Conservation (phyloP, 331 rosid species). For the Arachis monticola region DNA sequence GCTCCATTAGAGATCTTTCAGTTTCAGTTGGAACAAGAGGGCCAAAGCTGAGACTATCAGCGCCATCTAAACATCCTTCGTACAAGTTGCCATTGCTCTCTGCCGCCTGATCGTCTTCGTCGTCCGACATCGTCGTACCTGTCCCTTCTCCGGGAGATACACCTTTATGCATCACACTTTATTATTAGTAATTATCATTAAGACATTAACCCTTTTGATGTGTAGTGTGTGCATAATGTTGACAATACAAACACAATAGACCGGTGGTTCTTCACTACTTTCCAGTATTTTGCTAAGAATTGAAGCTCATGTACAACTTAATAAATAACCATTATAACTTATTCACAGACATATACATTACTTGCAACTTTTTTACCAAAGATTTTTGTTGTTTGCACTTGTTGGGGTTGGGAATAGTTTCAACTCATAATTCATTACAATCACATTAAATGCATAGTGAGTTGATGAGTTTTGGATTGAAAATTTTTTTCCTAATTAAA, state of each 20-base stretch:
- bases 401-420: too few relatives aligned
- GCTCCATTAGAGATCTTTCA: constrained; percentile 98
- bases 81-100: constrained; percentile 73
- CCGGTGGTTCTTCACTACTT: not conserved
- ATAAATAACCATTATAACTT: not conserved
- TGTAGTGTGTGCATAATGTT: not conserved
- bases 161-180: constrained; percentile 51
- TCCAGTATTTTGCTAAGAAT: not conserved
- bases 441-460: too few relatives aligned
- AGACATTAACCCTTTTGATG: not conserved
- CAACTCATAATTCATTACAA: too few relatives aligned
- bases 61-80: constrained; percentile 77
- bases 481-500: too few relatives aligned
- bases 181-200: too few relatives aligned
- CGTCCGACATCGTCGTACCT: constrained; percentile 95
- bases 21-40: constrained; percentile 95
- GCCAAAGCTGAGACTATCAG: constrained; percentile 83
- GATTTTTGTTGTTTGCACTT: too few relatives aligned
- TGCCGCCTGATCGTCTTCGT: constrained; percentile 78
- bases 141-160: constrained; percentile 92
- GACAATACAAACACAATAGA: not conserved
- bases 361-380: too few relatives aligned
- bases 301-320: not conserved
- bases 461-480: too few relatives aligned
- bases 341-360: not conserved